Conservation (phyloP, 2,329 filamentous ascomycete species). For the Cordyceps pruinosa region DNA sequence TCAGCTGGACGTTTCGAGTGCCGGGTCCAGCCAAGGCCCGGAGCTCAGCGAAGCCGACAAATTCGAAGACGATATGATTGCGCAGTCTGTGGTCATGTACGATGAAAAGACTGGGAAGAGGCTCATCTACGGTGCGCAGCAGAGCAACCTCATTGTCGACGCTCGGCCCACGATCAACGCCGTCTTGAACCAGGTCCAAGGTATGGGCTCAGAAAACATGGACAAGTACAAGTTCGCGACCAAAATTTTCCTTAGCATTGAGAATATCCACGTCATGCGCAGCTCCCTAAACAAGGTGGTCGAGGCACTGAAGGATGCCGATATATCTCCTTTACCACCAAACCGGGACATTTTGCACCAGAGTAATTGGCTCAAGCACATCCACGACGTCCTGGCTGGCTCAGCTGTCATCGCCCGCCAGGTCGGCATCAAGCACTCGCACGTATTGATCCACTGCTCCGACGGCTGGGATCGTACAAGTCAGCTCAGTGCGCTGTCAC, state of each 20-base stretch:
- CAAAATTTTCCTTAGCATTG: slow-evolving; percentile 90
- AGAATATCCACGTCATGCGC: slow-evolving; percentile 98
- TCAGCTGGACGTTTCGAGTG: slow-evolving; percentile 41
- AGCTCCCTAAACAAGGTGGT: slow-evolving; percentile 82
- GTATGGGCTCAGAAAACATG: slow-evolving; percentile 95
- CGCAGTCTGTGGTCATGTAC: slow-evolving; percentile 31
- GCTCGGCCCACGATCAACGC: slow-evolving; percentile 92
- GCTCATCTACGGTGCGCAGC: slow-evolving; percentile 81
- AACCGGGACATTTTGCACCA: slow-evolving; percentile 73
- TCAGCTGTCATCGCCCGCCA: slow-evolving; percentile 78
- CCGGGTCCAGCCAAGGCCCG: slow-evolving; percentile 30
- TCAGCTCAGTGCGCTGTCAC: slow-evolving; percentile 83
- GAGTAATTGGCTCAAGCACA: slow-evolving; percentile 89
- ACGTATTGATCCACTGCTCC: slow-evolving; percentile 94
- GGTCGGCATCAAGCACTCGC: slow-evolving; percentile 85
- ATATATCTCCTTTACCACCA: slow-evolving; percentile 74
- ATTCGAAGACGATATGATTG: slow-evolving; percentile 61
- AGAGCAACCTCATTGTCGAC: slow-evolving; percentile 91
- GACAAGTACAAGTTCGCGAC: slow-evolving; percentile 89
- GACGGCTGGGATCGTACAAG: slow-evolving; percentile 98
- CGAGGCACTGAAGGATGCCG: slow-evolving; percentile 86
- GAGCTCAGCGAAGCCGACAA: slow-evolving; percentile 57
- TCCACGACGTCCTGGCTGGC: slow-evolving; percentile 75
- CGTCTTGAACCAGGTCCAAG: slow-evolving; percentile 86
- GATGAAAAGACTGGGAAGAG: slow-evolving; percentile 56